Evolutionary conservation across 2,329 filamentous ascomycete species (phyloP).

Genomic region (Chalaropsis ovoidea): DNA sequence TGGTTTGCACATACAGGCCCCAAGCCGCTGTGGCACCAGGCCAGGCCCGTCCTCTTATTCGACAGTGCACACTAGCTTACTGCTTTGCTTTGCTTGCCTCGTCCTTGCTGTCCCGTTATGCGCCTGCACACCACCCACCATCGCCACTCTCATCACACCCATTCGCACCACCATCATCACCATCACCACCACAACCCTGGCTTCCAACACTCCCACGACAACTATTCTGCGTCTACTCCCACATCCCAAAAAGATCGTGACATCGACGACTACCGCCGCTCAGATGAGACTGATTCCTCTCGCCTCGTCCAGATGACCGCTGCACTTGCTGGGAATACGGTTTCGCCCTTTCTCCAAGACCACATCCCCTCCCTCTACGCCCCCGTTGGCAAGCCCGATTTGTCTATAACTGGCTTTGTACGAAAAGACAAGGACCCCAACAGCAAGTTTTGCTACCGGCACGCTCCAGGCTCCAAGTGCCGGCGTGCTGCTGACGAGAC

Average conservation of each 20-base stretch:
- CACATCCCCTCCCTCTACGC: slow-evolving; percentile 87
- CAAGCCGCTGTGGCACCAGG: too few relatives aligned
- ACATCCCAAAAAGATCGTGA: slow-evolving; percentile 13
- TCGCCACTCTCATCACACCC: background rate
- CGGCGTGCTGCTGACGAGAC: slow-evolving; percentile 84
- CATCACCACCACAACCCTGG: background rate
- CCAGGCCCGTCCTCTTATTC: too few relatives aligned
- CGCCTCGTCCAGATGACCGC: slow-evolving; percentile 49
- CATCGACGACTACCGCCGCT: slow-evolving; percentile 18
- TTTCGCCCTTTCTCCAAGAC: slow-evolving; percentile 79
- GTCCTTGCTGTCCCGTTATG: background rate
- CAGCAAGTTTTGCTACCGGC: slow-evolving; percentile 91
- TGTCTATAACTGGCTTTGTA: slow-evolving; percentile 10
- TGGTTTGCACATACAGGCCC: background rate
- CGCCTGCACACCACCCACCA: background rate
- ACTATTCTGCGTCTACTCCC: background rate
- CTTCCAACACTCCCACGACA: slow-evolving; percentile 8
- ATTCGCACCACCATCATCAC: background rate
- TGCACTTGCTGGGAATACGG: slow-evolving; percentile 63
- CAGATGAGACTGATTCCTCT: slow-evolving; percentile 27
- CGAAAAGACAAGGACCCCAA: slow-evolving; percentile 49
- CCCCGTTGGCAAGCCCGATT: slow-evolving; percentile 53
- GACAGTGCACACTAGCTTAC: too few relatives aligned
- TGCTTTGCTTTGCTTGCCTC: too few relatives aligned
- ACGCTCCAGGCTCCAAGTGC: slow-evolving; percentile 89